Evolutionary conservation across 2,329 filamentous ascomycete species (phyloP), one percentile per base, ranked within the genome.

Genomic region (Teratosphaeria pseudoeucalypti): DNA sequence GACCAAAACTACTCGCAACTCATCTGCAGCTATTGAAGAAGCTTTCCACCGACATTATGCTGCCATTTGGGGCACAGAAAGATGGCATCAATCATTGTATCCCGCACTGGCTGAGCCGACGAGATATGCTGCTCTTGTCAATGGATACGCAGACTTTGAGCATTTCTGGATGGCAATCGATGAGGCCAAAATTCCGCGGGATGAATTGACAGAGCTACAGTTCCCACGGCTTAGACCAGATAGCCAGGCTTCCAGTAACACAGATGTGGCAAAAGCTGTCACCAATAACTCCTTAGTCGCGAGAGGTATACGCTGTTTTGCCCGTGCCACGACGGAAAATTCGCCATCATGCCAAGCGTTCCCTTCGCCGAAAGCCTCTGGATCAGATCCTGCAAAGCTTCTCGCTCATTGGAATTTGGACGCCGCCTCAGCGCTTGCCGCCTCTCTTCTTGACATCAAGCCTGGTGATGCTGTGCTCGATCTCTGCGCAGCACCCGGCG

Each of bases 391-490:
- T 29, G 37, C 53, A 10, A 53, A 55, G 19, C 57, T 69, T 23
- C 34, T 67, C 14, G 65, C 70, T 1, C 70, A 71, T 57, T 71
- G 67, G 68, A 70, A 68, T 52, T 57, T 71, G 32, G 70, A 72
- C 58, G 68, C 66, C 19, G 70, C 69, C 12, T 71, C 73, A 29
- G 69, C 65, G n/a, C 70, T 75, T 9, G 70, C 63, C n/a, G 72
- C 72, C 6, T 63, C 64, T 32, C 54, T 76, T 3, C 70, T 77
- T 2, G 63, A 67, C 49, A 68, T 72, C 9, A 65, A 66, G 49
- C 71, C 73, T 2, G 70, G 72, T 10, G 71, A 76, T 56, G 70
- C 71, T 26, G 67, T 77, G 6, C 66, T 77, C 14, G 75, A 77
- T 56, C 67, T 76, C 10, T 76, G 75, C 59, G 74, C 75, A 5